Percentiles rank a stretch among this genome's conserved stretches.
Evolutionary conservation across 169 alveolate species (phyloP).

Genomic region (Sarcocystis neurona): DNA sequence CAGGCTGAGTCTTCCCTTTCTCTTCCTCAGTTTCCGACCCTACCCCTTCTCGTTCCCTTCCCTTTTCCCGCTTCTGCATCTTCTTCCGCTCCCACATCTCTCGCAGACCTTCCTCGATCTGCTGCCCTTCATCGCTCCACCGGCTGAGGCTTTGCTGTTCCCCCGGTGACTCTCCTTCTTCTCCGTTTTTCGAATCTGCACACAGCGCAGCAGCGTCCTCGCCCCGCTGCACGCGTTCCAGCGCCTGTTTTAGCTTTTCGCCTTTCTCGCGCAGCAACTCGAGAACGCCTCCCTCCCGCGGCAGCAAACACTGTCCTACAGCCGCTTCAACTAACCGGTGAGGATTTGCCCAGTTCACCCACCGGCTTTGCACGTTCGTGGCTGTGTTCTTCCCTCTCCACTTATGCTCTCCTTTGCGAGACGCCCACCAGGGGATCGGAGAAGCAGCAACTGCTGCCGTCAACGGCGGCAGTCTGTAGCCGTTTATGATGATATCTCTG

Average conservation of each 20-base stretch:
- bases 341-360: slow-evolving; percentile 54
- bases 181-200: too few species aligned
- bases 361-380: slow-evolving; percentile 53
- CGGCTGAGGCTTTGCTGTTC: neutral
- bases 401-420: slow-evolving; percentile 52
- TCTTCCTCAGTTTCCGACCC: neutral
- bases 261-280: slow-evolving; percentile 28
- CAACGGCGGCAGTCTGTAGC: slow-evolving; percentile 49
- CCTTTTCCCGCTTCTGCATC: neutral
- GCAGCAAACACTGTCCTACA: slow-evolving; percentile 44
- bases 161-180: too few species aligned
- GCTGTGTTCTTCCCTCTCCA: slow-evolving; percentile 53
- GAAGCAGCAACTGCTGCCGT: slow-evolving; percentile 55
- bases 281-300: slow-evolving; percentile 38
- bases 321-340: slow-evolving; percentile 43
- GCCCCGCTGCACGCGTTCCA: too few species aligned
- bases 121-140: neutral
- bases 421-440: slow-evolving; percentile 61
- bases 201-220: too few species aligned
- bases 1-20: neutral
- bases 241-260: neutral
- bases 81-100: neutral
- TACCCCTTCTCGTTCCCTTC: neutral
- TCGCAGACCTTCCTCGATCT: too few species aligned
- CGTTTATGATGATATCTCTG: neutral